Conservation (phyloP, 306 rosid species). For the Mimosa bimucronata region DNA sequence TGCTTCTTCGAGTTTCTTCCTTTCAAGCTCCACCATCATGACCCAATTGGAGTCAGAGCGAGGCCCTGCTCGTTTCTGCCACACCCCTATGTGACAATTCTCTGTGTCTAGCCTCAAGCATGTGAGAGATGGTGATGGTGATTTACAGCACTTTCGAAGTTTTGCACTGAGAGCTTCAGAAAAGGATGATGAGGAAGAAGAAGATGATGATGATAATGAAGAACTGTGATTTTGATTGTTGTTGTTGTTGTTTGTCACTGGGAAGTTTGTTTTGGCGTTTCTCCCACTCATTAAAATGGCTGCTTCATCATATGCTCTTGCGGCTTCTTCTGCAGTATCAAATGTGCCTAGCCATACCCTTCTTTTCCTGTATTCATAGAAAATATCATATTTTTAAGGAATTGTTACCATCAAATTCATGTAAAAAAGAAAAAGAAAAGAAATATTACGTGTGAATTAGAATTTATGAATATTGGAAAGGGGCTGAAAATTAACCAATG, state of each 20-base stretch:
- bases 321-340: conserved; percentile 89
- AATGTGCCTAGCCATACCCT: conserved; percentile 97
- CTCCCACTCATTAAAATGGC: conserved; percentile 83
- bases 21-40: conserved; percentile 77
- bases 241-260: conserved; percentile 37
- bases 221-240: neutral
- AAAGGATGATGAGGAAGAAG: conserved; percentile 44
- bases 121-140: conserved; percentile 79
- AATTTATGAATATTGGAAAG: neutral
- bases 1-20: conserved; percentile 24
- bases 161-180: conserved; percentile 65
- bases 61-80: conserved; percentile 78
- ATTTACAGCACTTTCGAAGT: conserved; percentile 69
- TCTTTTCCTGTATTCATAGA: conserved; percentile 60
- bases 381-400: neutral
- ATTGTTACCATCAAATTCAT: neutral
- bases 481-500: neutral
- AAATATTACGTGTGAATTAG: neutral
- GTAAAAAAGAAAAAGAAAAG: neutral
- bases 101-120: conserved; percentile 80
- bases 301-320: conserved; percentile 89
- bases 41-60: conserved; percentile 75
- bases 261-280: conserved; percentile 88
- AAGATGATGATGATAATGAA: conserved; percentile 36
- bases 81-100: conserved; percentile 77